Evolutionary conservation across 2,329 filamentous ascomycete genomes (phyloP).

Genomic region (Ustulina deusta): DNA sequence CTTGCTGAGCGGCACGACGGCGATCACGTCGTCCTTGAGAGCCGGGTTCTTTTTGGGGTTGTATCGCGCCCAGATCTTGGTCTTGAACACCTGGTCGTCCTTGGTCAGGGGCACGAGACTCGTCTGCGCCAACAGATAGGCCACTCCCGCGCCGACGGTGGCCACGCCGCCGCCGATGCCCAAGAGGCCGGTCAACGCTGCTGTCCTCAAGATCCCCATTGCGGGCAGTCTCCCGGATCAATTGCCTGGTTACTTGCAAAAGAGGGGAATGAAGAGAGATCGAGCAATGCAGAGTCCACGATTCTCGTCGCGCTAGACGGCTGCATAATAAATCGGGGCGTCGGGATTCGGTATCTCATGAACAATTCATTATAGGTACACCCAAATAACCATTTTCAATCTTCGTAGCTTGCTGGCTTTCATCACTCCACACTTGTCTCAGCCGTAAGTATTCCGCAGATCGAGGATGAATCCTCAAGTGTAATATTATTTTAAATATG

Average conservation of each 20-base stretch:
- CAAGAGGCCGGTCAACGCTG: conserved; percentile 58
- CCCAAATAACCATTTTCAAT: not conserved
- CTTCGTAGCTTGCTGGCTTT: not conserved
- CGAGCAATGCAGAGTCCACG: not conserved
- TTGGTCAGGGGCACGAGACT: conserved; percentile 67
- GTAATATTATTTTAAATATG: too few species aligned
- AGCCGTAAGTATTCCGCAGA: not conserved
- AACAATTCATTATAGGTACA: not conserved
- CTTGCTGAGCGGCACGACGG: conserved; percentile 70
- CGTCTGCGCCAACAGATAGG: conserved; percentile 66
- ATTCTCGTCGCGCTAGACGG: conserved; percentile 2
- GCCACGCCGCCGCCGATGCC: conserved; percentile 63
- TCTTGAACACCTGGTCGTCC: conserved; percentile 71
- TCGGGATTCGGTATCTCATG: conserved; percentile 17
- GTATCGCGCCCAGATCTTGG: conserved; percentile 66
- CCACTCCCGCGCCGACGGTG: conserved; percentile 61
- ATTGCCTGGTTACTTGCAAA: not conserved
- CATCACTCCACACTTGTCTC: not conserved
- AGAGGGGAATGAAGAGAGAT: not conserved
- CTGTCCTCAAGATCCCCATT: conserved; percentile 66
- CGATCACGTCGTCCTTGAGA: conserved; percentile 73
- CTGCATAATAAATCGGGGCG: conserved; percentile 37
- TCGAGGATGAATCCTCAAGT: not conserved
- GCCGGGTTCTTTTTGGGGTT: conserved; percentile 73
- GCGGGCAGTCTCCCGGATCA: conserved; percentile 8